These are phyloP conservation scores for Russula earlei DNA, from an alignment of 768 basidiomycete genomes.

Conservation along the genomic window DNA sequence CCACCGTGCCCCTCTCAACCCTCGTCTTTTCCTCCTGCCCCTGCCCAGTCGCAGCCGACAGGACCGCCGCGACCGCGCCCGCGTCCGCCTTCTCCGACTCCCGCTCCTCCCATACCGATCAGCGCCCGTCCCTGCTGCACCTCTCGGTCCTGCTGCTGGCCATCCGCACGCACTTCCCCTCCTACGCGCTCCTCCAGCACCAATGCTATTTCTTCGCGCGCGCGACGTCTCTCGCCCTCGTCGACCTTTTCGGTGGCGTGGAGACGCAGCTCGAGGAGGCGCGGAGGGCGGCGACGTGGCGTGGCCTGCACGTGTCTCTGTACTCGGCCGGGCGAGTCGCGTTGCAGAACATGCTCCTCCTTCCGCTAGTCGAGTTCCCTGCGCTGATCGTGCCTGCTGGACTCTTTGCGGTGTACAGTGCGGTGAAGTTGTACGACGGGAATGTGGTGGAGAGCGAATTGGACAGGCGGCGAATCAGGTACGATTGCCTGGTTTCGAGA, in stretches of 20 bases:
- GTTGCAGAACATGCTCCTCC: conserved; percentile 16
- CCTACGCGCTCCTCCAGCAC: conserved; percentile 15
- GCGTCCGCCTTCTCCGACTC: too few relatives aligned
- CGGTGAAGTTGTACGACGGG: conserved; percentile 13
- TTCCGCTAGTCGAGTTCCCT: conserved; percentile 15
- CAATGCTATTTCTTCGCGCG: conserved; percentile 21
- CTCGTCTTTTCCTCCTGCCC: background rate
- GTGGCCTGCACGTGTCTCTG: conserved; percentile 16
- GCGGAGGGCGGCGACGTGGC: conserved; percentile 13
- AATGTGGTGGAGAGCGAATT: conserved; percentile 5
- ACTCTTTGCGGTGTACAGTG: conserved; percentile 15
- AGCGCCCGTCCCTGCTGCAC: conserved; percentile 11
- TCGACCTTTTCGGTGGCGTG: conserved; percentile 1
- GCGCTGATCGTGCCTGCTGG: conserved; percentile 15
- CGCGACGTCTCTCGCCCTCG: conserved; percentile 10
- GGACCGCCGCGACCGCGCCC: too few relatives aligned
- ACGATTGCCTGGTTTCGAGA: background rate
- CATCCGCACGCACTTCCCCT: conserved; percentile 16
- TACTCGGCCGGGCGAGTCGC: conserved; percentile 13
- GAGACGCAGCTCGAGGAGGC: conserved; percentile 9
- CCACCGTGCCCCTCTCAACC: conserved; percentile 9
- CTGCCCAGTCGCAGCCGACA: too few relatives aligned
- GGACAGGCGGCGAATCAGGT: conserved; percentile 17
- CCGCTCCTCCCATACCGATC: background rate
- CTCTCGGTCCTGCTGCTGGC: conserved; percentile 16